These are phyloP conservation scores for Nakazawaea molendinolei DNA, from an alignment of 805 yeast species.

Conservation along the genomic window DNA sequence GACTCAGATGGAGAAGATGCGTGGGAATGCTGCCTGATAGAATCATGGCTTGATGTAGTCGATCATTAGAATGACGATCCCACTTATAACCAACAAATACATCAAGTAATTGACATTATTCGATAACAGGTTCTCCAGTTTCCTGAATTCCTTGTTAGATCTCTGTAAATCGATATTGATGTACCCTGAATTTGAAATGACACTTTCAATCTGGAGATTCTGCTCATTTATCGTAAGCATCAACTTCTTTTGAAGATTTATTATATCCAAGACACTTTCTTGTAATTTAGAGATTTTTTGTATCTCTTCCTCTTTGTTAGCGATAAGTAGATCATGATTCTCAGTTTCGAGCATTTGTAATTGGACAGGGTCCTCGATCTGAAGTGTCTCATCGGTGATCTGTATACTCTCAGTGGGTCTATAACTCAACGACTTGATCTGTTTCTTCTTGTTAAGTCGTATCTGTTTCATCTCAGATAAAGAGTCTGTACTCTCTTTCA, in stretches of 20 bases:
- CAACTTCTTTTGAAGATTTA: slow-evolving; percentile 34
- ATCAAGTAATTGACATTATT: slow-evolving; percentile 8
- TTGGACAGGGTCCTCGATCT: slow-evolving; percentile 27
- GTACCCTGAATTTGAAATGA: slow-evolving; percentile 4
- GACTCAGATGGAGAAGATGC: slow-evolving; percentile 64
- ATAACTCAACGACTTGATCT: slow-evolving; percentile 27
- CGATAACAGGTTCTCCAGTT: slow-evolving; percentile 2
- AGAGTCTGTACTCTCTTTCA: slow-evolving; percentile 34
- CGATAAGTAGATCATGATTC: slow-evolving; percentile 45
- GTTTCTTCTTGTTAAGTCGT: slow-evolving; percentile 35
- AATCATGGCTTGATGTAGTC: slow-evolving; percentile 9
- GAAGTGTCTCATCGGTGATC: slow-evolving; percentile 6
- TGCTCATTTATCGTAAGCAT: slow-evolving; percentile 3
- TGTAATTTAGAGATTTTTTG: slow-evolving; percentile 55
- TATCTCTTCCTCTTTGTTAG: slow-evolving; percentile 52
- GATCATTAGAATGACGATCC: slow-evolving; percentile 4
- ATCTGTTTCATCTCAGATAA: slow-evolving; percentile 45
- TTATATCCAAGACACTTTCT: slow-evolving; percentile 61
- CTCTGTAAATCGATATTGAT: slow-evolving; percentile 2
- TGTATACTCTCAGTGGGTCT: slow-evolving; percentile 14
- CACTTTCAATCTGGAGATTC: slow-evolving; percentile 4
- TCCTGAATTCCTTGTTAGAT: slow-evolving; percentile 5
- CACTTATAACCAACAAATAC: slow-evolving; percentile 8
- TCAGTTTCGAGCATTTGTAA: slow-evolving; percentile 51
- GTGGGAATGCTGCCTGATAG: slow-evolving; percentile 36